Evolutionary conservation across 2,329 filamentous ascomycete genomes (phyloP).

Genomic region (Xylariaceae sp.): DNA sequence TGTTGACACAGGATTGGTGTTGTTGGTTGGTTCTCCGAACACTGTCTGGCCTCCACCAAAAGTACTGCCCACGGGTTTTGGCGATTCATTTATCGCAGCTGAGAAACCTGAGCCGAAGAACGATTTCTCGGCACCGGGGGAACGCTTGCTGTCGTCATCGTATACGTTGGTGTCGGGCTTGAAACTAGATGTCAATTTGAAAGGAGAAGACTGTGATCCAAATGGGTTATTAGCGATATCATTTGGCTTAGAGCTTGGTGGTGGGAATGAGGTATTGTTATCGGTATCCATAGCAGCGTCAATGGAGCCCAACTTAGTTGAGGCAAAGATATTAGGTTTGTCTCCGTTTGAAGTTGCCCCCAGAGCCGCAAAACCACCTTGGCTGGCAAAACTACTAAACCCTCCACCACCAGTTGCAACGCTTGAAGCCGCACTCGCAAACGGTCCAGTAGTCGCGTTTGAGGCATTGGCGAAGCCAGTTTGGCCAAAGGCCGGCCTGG

Average conservation of each 20-base stretch:
- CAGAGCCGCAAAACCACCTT: conserved; percentile 51
- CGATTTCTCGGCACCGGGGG: conserved; percentile 37
- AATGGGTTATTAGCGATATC: conserved; percentile 33
- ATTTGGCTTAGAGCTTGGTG: conserved; percentile 35
- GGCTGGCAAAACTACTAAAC: conserved; percentile 46
- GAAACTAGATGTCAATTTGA: conserved; percentile 64
- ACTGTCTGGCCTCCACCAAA: conserved; percentile 21
- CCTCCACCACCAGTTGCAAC: conserved; percentile 19
- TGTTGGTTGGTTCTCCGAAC: conserved; percentile 21
- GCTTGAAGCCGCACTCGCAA: conserved; percentile 18
- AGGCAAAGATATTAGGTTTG: conserved; percentile 37
- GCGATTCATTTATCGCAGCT: conserved; percentile 48
- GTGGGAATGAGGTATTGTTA: conserved; percentile 35
- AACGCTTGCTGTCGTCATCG: conserved; percentile 39
- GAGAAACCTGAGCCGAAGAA: conserved; percentile 60
- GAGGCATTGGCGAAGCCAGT: conserved; percentile 40
- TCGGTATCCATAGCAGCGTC: conserved; percentile 34
- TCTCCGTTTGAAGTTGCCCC: conserved; percentile 31
- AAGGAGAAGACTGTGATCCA: conserved; percentile 44
- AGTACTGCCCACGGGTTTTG: conserved; percentile 35
- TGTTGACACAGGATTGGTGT: conserved; percentile 33
- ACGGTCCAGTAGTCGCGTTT: conserved; percentile 12
- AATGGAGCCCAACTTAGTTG: conserved; percentile 32
- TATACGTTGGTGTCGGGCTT: conserved; percentile 57
- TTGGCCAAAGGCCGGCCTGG: conserved; percentile 50